Evolutionary conservation across 2,329 filamentous ascomycete genomes (phyloP).

Genomic region (Colletotrichum sidae): DNA sequence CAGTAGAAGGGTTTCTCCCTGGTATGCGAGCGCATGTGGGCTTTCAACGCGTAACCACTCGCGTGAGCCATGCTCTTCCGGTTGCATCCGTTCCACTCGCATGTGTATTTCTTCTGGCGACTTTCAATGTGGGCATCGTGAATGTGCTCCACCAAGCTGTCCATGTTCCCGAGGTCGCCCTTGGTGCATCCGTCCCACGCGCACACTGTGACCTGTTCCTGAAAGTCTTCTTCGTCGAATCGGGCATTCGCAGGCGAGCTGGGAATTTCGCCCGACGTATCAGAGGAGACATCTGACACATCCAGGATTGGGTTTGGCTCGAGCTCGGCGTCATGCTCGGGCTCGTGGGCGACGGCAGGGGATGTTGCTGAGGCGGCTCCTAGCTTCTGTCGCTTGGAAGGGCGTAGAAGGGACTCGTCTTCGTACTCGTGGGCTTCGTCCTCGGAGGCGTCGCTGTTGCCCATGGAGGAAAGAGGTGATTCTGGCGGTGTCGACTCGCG

Average conservation of each 20-base stretch:
- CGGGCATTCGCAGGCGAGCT: constrained; percentile 76
- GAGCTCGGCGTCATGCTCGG: constrained; percentile 42
- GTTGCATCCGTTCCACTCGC: constrained; percentile 92
- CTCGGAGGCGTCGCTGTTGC: constrained; percentile 37
- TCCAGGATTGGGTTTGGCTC: constrained; percentile 66
- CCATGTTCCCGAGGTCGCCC: constrained; percentile 83
- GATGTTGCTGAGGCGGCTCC: constrained; percentile 52
- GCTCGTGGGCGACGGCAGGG: constrained; percentile 53
- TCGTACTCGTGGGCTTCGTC: constrained; percentile 39
- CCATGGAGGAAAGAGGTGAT: constrained; percentile 38
- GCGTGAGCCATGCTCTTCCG: constrained; percentile 92
- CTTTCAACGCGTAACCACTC: constrained; percentile 94
- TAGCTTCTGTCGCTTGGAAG: constrained; percentile 51
- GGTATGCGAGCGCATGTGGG: constrained; percentile 97
- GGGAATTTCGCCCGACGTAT: constrained; percentile 88
- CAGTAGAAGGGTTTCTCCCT: constrained; percentile 99
- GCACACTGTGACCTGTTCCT: constrained; percentile 83
- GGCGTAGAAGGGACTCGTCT: constrained; percentile 45
- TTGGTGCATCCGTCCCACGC: constrained; percentile 81
- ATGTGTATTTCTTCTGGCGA: constrained; percentile 96
- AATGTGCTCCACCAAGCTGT: constrained; percentile 83
- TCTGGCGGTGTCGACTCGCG: constrained; percentile 34
- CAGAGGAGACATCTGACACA: constrained; percentile 83
- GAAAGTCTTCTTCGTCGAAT: constrained; percentile 78
- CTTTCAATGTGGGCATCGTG: constrained; percentile 95